phyloP scores from a whole-genome alignment of 2,329 filamentous ascomycete species.

The Ascochyta clinopodiicola region DNA sequence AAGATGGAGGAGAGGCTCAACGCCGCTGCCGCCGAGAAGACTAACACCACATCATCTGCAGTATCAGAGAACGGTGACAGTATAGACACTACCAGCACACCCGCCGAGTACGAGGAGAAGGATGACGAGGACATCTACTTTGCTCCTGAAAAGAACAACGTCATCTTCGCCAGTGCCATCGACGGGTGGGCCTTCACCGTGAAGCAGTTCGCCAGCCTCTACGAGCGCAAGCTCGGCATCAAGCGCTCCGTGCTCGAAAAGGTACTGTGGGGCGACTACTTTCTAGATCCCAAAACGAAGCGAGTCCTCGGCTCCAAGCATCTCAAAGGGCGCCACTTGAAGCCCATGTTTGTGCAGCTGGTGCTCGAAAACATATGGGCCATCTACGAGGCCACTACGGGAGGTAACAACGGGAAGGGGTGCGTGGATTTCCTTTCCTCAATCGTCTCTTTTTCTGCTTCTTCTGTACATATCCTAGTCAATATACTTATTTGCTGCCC shows the following conservation, averaged over 20 bases:
- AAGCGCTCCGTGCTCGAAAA: conserved; percentile 88
- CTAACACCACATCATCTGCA: conserved; percentile 56
- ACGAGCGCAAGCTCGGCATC: conserved; percentile 96
- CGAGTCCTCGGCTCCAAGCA: conserved; percentile 90
- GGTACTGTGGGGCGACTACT: conserved; percentile 95
- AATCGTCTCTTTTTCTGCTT: conserved; percentile 31
- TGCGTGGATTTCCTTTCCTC: conserved; percentile 58
- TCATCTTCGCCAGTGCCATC: conserved; percentile 96
- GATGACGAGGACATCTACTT: conserved; percentile 99
- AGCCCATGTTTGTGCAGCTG: conserved; percentile 97
- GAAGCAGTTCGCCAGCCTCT: conserved; percentile 88
- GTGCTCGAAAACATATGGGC: conserved; percentile 97
- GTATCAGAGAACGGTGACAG: conserved; percentile 62
- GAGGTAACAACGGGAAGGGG: conserved; percentile 82
- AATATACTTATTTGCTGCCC: conserved; percentile 50
- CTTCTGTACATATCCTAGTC: conserved; percentile 43
- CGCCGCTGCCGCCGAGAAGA: conserved; percentile 71
- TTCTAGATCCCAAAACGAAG: conserved; percentile 95
- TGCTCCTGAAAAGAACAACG: conserved; percentile 96
- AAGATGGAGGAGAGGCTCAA: conserved; percentile 85
- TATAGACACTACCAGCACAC: conserved; percentile 55
- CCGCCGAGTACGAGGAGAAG: conserved; percentile 78
- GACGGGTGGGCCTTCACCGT: conserved; percentile 99
- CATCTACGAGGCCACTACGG: conserved; percentile 88
- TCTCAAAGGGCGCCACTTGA: conserved; percentile 86